These are phyloP conservation scores for Talaromyces funiculosus DNA, from an alignment of 2,329 filamentous ascomycete genomes.

Conservation along the genomic window DNA sequence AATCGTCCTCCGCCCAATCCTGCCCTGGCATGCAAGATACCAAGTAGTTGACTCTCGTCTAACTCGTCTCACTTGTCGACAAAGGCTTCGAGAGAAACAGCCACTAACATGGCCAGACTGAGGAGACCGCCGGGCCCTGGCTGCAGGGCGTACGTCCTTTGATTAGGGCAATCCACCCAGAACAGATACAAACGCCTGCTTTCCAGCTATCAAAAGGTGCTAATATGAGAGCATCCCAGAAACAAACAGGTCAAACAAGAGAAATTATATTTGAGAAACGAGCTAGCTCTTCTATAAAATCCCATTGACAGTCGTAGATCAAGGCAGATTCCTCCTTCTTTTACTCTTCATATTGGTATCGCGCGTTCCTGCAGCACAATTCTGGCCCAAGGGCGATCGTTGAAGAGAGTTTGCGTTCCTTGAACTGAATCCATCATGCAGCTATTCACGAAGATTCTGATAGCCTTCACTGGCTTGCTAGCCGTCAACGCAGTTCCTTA, in stretches of 20 bases:
- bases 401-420: not conserved
- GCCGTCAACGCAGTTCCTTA: not conserved
- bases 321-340: not conserved
- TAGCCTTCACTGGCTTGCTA: slow-evolving; percentile 5
- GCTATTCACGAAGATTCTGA: not conserved
- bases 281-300: not conserved
- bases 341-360: not conserved
- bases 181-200: not conserved
- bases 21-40: not conserved
- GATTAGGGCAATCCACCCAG: not conserved
- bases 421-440: not conserved
- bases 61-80: not conserved
- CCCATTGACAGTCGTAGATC: not conserved
- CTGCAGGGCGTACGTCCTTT: not conserved
- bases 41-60: too few relatives aligned
- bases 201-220: too few relatives aligned
- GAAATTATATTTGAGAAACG: not conserved
- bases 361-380: not conserved
- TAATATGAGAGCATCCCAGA: too few relatives aligned
- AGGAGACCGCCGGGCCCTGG: not conserved
- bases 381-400: not conserved
- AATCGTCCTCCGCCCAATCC: not conserved
- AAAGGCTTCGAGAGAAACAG: not conserved
- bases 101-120: not conserved
- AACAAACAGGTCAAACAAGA: not conserved